Conservation (phyloP, 2,329 filamentous ascomycete genomes). For the Ceratocystis albifundus region DNA sequence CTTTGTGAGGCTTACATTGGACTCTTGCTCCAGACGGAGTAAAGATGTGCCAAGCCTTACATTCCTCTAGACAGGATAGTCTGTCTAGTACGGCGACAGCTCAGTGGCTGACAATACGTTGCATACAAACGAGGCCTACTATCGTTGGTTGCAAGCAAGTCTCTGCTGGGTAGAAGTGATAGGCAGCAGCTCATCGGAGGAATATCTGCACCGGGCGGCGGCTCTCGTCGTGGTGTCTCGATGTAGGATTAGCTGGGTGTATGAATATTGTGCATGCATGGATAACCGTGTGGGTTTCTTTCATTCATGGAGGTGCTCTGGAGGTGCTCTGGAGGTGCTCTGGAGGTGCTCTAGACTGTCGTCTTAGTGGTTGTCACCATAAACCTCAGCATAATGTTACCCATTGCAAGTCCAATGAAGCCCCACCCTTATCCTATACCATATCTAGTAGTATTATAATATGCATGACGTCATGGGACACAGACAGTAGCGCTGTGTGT, state of each 20-base stretch:
- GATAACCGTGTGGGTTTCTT: neutral
- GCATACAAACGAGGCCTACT: conserved; percentile 7
- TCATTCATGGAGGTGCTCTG: neutral
- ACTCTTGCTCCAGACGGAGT: neutral
- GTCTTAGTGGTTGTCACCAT: neutral
- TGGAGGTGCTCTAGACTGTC: neutral
- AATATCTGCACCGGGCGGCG: neutral
- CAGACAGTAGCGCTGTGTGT: neutral
- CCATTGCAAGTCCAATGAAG: neutral
- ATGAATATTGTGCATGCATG: neutral
- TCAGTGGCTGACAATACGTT: conserved; percentile 1
- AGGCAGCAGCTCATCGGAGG: neutral
- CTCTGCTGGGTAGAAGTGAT: neutral
- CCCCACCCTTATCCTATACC: conserved; percentile 6
- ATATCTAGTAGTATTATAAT: neutral
- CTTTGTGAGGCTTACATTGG: neutral
- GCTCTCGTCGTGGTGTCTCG: neutral
- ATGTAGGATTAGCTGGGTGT: neutral
- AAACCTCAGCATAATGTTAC: neutral
- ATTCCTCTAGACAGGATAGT: neutral
- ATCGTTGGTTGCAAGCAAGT: neutral
- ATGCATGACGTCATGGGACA: conserved; percentile 1
- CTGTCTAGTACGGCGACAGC: neutral
- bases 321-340: no score
- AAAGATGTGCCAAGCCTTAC: conserved; percentile 7